Conservation (phyloP, 1,284 basidiomycete species). For the Puccinia novopanici region DNA sequence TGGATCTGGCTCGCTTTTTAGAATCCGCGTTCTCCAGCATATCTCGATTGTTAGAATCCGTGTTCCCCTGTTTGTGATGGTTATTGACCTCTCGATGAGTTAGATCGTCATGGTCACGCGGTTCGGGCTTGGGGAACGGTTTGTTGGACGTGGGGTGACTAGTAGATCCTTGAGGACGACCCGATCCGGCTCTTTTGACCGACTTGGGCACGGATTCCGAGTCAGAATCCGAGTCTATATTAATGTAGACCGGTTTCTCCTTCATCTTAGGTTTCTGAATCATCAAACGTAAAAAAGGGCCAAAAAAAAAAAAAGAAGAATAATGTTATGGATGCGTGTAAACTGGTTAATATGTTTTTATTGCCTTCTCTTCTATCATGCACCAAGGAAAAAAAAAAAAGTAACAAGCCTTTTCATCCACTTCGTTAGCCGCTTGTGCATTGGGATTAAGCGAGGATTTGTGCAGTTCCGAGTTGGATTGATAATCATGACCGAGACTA, state of each 20-base stretch:
- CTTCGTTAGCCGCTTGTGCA: background rate
- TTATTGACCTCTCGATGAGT: too few relatives aligned
- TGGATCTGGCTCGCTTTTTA: background rate
- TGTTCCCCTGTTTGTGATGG: too few relatives aligned
- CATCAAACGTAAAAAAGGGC: background rate
- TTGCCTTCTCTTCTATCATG: background rate
- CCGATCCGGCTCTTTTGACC: background rate
- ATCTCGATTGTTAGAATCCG: background rate
- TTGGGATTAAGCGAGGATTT: constrained; percentile 11
- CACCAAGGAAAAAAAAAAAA: background rate
- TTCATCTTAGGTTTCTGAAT: background rate
- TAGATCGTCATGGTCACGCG: background rate
- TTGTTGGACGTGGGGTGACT: background rate
- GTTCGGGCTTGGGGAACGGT: background rate
- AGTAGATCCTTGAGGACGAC: background rate
- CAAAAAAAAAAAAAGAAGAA: background rate
- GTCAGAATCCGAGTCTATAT: background rate
- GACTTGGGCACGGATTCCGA: background rate
- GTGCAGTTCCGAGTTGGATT: constrained; percentile 2
- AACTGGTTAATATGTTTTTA: background rate
- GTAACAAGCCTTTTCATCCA: constrained; percentile 20
- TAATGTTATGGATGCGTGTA: background rate
- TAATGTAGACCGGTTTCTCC: background rate
- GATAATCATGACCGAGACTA: background rate
- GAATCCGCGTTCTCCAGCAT: background rate